Evolutionary conservation across 1,139 yeast genomes (phyloP).

Genomic region (Taiozyma sp.): DNA sequence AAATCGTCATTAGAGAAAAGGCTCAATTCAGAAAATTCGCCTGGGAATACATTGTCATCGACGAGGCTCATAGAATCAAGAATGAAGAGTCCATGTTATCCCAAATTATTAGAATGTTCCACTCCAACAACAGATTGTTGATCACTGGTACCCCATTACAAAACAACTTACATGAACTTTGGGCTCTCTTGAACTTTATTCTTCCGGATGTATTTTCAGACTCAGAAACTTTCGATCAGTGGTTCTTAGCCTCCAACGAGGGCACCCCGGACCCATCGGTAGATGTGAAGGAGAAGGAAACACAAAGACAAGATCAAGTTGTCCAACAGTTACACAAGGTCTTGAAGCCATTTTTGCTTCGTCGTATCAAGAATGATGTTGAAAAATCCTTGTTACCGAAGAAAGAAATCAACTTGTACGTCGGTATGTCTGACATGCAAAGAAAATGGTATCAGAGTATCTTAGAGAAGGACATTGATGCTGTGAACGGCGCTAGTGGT

Average conservation of each 20-base stretch:
- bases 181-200: slow-evolving; percentile 89
- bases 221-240: slow-evolving; percentile 81
- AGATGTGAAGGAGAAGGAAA: slow-evolving; percentile 35
- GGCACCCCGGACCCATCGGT: slow-evolving; percentile 27
- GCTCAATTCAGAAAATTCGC: slow-evolving; percentile 70
- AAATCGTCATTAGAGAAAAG: slow-evolving; percentile 88
- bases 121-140: slow-evolving; percentile 75
- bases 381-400: slow-evolving; percentile 88
- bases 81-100: slow-evolving; percentile 89
- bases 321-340: slow-evolving; percentile 84
- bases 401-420: slow-evolving; percentile 81
- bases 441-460: slow-evolving; percentile 83
- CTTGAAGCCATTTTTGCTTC: slow-evolving; percentile 76
- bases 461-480: slow-evolving; percentile 90
- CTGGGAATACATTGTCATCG: slow-evolving; percentile 93
- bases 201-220: slow-evolving; percentile 94
- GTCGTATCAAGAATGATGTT: slow-evolving; percentile 90
- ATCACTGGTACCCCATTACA: slow-evolving; percentile 97
- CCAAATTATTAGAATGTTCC: slow-evolving; percentile 81
- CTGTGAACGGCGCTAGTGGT: slow-evolving; percentile 89
- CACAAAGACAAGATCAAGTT: slow-evolving; percentile 62
- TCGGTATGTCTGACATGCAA: slow-evolving; percentile 96
- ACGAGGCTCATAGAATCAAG: slow-evolving; percentile 95
- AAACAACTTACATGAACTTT: slow-evolving; percentile 88
- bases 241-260: slow-evolving; percentile 50